Evolutionary conservation across 768 basidiomycete genomes (phyloP), one percentile per base, ranked within the genome.

Genomic region (Tremella yokohamensis): DNA sequence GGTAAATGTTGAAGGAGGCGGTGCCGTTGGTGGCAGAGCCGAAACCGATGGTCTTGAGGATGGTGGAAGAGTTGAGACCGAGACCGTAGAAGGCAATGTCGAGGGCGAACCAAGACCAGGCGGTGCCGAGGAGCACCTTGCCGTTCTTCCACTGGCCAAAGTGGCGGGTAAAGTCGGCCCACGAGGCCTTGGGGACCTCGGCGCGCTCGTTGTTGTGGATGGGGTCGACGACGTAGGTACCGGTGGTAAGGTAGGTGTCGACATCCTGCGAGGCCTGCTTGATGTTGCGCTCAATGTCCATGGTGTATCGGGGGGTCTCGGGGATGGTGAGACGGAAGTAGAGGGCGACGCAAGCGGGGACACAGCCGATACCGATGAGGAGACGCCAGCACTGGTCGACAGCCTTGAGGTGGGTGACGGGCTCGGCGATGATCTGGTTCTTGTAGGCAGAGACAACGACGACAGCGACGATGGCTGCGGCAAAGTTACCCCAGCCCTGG

Each of bases 271-370:
- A 56, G 7, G 89, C 90, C 70, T 87, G 87, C 40, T 82, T 79
- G 44, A 93, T 79, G 75, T 92, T 90, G 50, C 87, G 82, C 76
- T 91, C 89, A 59, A 93, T 83, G 80, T 93, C 90, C 87, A 92
- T 91, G 58, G 90, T 94, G 75, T 74, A 85, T 63, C 90, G 88
- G 24, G 90, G 90, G 0, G 90, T 92, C 75, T 92, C 90, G 2
- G 90, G 89, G 69, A 93, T 91, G 22, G 90, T 91, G 34, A 92
- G 82, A 73, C 90, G 88, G 86, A 89, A 92, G 80, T 90, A 92
- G 22, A 52, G 51, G 4, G 51, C 51, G 29, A 52, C 37, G 20
- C 25, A 24, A 38, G 25, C 51, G 16, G 90, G 91, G 50, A 94
- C 79, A 56, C 86, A 87, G 45, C 90, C 90, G 38, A 92, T 80